These are phyloP conservation scores for Vitis hybrid DNA, from an alignment of 177 flowering plant genomes.

Conservation along the genomic window DNA sequence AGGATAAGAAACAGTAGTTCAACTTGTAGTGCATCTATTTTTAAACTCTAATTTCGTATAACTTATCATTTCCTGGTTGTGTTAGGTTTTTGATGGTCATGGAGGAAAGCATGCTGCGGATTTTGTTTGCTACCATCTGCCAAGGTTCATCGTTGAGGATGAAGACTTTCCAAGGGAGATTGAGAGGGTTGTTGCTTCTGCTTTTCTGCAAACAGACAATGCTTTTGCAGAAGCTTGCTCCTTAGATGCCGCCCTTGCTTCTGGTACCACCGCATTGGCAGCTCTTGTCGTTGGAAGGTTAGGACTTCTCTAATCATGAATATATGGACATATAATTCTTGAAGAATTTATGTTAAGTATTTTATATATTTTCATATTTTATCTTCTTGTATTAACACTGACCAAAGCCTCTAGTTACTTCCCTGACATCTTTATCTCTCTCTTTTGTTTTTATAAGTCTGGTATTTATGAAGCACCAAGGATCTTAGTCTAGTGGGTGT, in stretches of 20 bases:
- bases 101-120: slow-evolving; percentile 98
- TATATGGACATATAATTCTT: no score
- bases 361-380: no score
- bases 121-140: slow-evolving; percentile 80
- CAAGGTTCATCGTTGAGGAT: slow-evolving; percentile 73
- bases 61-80: slow-evolving; percentile 8
- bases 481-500: no score
- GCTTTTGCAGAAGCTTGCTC: slow-evolving; percentile 91
- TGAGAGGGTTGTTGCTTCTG: slow-evolving; percentile 72
- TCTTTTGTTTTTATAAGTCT: no score
- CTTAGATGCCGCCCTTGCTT: slow-evolving; percentile 71
- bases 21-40: slow-evolving; percentile 3
- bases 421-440: no score
- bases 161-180: slow-evolving; percentile 77
- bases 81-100: slow-evolving; percentile 95
- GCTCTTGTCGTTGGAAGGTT: slow-evolving; percentile 90
- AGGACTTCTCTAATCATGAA: slow-evolving; percentile 10
- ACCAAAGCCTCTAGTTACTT: no score
- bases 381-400: no score
- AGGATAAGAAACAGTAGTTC: not conserved
- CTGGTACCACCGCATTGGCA: slow-evolving; percentile 95
- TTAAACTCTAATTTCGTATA: not conserved
- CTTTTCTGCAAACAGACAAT: slow-evolving; percentile 81
- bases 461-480: no score
- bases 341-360: no score